These are phyloP conservation scores for Lantana camara DNA, from an alignment of 257 asterid genomes.

Conservation along the genomic window DNA sequence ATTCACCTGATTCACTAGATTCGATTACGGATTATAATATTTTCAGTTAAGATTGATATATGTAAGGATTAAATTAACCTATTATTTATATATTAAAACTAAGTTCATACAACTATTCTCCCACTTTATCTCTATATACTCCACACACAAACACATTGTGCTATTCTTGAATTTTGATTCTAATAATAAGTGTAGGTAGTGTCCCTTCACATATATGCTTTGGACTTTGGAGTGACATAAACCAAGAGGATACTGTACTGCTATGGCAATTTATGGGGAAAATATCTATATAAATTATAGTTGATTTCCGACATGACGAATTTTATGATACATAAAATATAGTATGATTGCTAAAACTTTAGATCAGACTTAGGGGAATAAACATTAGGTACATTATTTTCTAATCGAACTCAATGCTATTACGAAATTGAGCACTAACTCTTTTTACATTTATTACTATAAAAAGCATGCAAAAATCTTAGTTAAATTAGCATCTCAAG, in stretches of 20 bases:
- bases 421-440: conserved; percentile 6
- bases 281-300: conserved; percentile 15
- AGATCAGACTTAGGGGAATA: too few species aligned
- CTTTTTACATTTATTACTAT: neutral
- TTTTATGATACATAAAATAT: conserved; percentile 22
- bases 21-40: too few species aligned
- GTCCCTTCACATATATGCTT: conserved; percentile 21
- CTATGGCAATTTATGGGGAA: neutral
- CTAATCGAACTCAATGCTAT: neutral
- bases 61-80: too few species aligned
- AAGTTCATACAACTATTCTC: too few species aligned
- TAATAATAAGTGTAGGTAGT: conserved; percentile 5
- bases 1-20: too few species aligned
- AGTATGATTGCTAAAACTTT: conserved; percentile 26
- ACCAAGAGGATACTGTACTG: too few species aligned
- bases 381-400: conserved; percentile 22
- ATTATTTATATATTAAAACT: too few species aligned
- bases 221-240: conserved; percentile 1
- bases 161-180: conserved; percentile 10
- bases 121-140: too few species aligned
- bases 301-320: conserved; percentile 34
- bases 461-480: neutral
- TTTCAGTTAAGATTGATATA: too few species aligned
- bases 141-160: neutral
- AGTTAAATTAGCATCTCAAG: neutral